Evolutionary conservation across 805 yeast genomes (phyloP).

Genomic region (Candida saitoana): DNA sequence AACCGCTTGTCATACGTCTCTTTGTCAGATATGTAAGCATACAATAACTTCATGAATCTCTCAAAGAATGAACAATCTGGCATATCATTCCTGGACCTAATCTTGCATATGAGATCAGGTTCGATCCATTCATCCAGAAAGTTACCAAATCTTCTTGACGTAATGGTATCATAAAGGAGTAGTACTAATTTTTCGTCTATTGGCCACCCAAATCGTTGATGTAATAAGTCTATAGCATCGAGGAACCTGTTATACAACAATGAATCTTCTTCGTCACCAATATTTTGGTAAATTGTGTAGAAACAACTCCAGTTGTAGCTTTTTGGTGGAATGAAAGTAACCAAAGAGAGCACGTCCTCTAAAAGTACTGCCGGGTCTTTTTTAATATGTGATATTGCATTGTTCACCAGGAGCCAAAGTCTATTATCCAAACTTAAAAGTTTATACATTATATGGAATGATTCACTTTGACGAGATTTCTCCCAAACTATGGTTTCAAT

Average conservation of each 20-base stretch:
- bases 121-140: constrained; percentile 29
- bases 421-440: constrained; percentile 11
- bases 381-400: constrained; percentile 11
- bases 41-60: constrained; percentile 32
- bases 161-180: constrained; percentile 25
- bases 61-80: constrained; percentile 31
- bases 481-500: constrained; percentile 7
- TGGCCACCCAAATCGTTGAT: constrained; percentile 26
- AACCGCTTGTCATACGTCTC: constrained; percentile 24
- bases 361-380: constrained; percentile 1
- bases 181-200: constrained; percentile 31
- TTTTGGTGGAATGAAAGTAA: constrained; percentile 3
- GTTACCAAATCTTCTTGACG: constrained; percentile 31
- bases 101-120: constrained; percentile 19
- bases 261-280: constrained; percentile 13
- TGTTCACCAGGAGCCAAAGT: constrained; percentile 23
- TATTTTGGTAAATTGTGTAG: constrained; percentile 16
- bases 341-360: constrained; percentile 8
- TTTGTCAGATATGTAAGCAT: constrained; percentile 27
- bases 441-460: constrained; percentile 18
- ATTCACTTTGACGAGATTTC: constrained; percentile 11
- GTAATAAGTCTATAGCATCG: constrained; percentile 23
- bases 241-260: constrained; percentile 21
- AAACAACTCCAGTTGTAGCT: constrained; percentile 23
- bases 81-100: constrained; percentile 24